Percentiles rank a stretch among this genome's conserved stretches.
Conservation (phyloP, 2,329 filamentous ascomycete genomes). For the Fragosphaeria purpurea region DNA sequence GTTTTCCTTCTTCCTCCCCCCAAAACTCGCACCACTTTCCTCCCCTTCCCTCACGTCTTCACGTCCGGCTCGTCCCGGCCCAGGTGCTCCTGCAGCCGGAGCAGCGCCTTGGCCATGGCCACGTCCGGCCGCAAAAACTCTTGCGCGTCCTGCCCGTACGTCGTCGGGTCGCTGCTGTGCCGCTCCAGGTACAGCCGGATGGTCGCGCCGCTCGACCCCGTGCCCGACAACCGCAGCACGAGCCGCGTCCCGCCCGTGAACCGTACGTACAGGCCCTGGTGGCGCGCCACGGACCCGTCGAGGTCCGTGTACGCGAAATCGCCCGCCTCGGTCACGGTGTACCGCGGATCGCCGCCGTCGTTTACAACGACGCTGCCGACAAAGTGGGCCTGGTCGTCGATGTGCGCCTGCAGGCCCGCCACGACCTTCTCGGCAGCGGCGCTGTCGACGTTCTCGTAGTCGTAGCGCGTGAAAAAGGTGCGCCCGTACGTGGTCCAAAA, state of each 20-base stretch:
- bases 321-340: slow-evolving; percentile 79
- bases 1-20: too few relatives aligned
- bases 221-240: slow-evolving; percentile 89
- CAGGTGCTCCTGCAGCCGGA: slow-evolving; percentile 90
- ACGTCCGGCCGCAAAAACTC: slow-evolving; percentile 90
- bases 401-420: slow-evolving; percentile 66
- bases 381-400: slow-evolving; percentile 64
- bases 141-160: slow-evolving; percentile 75
- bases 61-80: slow-evolving; percentile 91
- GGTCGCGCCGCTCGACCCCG: slow-evolving; percentile 87
- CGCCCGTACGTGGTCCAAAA: slow-evolving; percentile 96
- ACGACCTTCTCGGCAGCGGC: slow-evolving; percentile 88
- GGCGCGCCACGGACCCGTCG: slow-evolving; percentile 90
- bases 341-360: slow-evolving; percentile 62
- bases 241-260: slow-evolving; percentile 94
- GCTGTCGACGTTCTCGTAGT: slow-evolving; percentile 91
- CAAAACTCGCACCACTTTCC: neutral
- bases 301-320: slow-evolving; percentile 98
- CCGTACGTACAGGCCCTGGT: slow-evolving; percentile 90
- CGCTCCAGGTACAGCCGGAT: slow-evolving; percentile 97
- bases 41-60: slow-evolving; percentile 57
- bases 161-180: slow-evolving; percentile 72
- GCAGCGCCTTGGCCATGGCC: slow-evolving; percentile 68
- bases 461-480: slow-evolving; percentile 98
- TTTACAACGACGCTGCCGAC: slow-evolving; percentile 78